phyloP scores from a whole-genome alignment of 1,284 basidiomycete species.

The Melampsora occidentalis region DNA sequence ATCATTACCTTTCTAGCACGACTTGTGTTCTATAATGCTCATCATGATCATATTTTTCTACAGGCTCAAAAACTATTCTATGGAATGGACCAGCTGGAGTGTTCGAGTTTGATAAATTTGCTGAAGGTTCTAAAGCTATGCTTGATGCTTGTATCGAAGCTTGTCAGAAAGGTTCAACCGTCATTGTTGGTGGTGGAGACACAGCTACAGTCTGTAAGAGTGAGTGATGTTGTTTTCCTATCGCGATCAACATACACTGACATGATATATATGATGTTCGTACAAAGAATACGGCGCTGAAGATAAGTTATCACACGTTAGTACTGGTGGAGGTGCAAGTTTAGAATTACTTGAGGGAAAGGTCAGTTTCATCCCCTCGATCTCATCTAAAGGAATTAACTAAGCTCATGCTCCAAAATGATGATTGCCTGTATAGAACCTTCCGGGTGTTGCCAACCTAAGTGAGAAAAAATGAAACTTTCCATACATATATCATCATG shows the following conservation, averaged over 20 bases:
- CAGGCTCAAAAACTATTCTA: constrained; percentile 80
- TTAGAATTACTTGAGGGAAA: constrained; percentile 96
- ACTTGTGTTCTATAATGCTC: background rate
- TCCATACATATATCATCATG: background rate
- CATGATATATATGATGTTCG: background rate
- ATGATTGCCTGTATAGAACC: background rate
- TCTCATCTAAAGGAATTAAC: background rate
- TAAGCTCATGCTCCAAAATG: background rate
- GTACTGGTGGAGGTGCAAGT: constrained; percentile 93
- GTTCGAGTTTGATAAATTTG: constrained; percentile 92
- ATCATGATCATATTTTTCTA: constrained; percentile 43
- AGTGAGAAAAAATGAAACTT: constrained; percentile 21
- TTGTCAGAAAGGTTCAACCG: constrained; percentile 77
- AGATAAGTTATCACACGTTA: constrained; percentile 88
- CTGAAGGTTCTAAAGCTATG: constrained; percentile 76
- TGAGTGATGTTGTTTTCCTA: constrained; percentile 11
- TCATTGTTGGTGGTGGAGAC: constrained; percentile 68
- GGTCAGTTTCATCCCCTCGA: constrained; percentile 57
- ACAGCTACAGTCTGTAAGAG: constrained; percentile 51
- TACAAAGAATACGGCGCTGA: constrained; percentile 65
- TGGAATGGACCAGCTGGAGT: constrained; percentile 99
- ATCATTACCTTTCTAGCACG: constrained; percentile 63
- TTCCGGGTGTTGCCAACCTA: constrained; percentile 23
- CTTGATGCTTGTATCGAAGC: constrained; percentile 86
- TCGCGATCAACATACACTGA: background rate